Conservation (phyloP, 768 basidiomycete species). For the Tulasnella sp. region DNA sequence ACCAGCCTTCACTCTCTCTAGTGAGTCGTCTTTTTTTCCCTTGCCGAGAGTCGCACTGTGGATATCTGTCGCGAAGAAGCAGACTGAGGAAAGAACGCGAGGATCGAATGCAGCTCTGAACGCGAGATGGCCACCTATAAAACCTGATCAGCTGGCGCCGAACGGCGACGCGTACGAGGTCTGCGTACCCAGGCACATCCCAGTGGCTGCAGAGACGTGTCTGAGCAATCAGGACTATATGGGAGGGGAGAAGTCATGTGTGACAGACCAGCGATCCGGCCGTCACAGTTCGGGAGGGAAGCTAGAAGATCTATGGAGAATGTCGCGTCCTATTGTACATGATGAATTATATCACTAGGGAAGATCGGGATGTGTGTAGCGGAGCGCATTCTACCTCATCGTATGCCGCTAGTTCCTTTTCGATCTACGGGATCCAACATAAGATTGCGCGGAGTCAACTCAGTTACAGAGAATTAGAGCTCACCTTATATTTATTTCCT, state of each 20-base stretch:
- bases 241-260: slow-evolving; percentile 16
- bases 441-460: not conserved
- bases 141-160: no score
- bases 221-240: slow-evolving; percentile 24
- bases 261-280: slow-evolving; percentile 67
- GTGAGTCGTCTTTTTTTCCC: slow-evolving; percentile 69
- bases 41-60: slow-evolving; percentile 81
- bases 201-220: slow-evolving; percentile 45
- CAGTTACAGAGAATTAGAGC: not conserved
- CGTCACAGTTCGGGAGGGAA: slow-evolving; percentile 74
- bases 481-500: slow-evolving; percentile 87
- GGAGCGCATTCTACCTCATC: slow-evolving; percentile 52
- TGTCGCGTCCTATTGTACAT: slow-evolving; percentile 54
- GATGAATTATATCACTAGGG: not conserved
- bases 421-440: slow-evolving; percentile 43
- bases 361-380: not conserved
- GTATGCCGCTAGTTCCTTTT: slow-evolving; percentile 79
- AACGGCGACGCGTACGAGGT: not conserved
- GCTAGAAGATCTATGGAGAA: slow-evolving; percentile 64
- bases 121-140: not conserved
- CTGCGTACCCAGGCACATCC: slow-evolving; percentile 69
- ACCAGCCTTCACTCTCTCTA: slow-evolving; percentile 60
- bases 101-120: slow-evolving; percentile 76
- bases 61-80: slow-evolving; percentile 93
- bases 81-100: slow-evolving; percentile 72